A percentile compares a stretch with the other conserved stretches of the same genome.
phyloP scores from a whole-genome alignment of 2,329 filamentous ascomycete species.

The Botrytis byssoidea region DNA sequence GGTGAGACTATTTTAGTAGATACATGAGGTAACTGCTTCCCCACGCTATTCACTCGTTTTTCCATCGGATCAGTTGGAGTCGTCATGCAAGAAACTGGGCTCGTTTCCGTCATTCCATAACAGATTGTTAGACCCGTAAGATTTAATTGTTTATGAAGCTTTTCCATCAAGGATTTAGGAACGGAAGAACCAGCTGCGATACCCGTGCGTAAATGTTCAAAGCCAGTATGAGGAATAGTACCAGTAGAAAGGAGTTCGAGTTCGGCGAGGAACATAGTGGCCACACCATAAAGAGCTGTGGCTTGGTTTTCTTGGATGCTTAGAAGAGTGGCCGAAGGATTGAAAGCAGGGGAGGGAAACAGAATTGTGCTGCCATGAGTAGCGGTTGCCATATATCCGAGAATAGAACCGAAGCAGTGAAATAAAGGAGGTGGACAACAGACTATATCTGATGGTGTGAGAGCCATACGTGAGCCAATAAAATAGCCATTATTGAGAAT shows the following conservation, averaged over 20 bases:
- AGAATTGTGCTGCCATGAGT: constrained; percentile 80
- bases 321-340: constrained; percentile 60
- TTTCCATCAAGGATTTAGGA: constrained; percentile 76
- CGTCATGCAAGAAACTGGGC: constrained; percentile 62
- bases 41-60: constrained; percentile 69
- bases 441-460: constrained; percentile 70
- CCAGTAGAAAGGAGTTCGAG: constrained; percentile 69
- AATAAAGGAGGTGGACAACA: constrained; percentile 86
- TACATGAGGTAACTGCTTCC: constrained; percentile 81
- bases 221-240: constrained; percentile 46
- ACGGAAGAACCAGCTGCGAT: constrained; percentile 88
- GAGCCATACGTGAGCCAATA: constrained; percentile 81
- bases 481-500: constrained; percentile 90
- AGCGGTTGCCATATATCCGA: constrained; percentile 91
- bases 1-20: constrained; percentile 73
- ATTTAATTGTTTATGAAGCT: constrained; percentile 71
- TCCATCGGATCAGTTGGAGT: constrained; percentile 64
- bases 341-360: constrained; percentile 84
- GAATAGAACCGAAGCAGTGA: constrained; percentile 72
- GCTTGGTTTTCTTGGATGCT: constrained; percentile 48
- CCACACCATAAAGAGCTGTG: constrained; percentile 78
- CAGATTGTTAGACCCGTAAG: constrained; percentile 84
- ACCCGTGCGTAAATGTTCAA: constrained; percentile 73
- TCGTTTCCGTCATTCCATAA: constrained; percentile 53
- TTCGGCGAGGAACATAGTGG: constrained; percentile 92